Base-by-base conservation (phyloP, 2,329 filamentous ascomycete genomes). In the Pyrenophora seminiperda region DNA sequence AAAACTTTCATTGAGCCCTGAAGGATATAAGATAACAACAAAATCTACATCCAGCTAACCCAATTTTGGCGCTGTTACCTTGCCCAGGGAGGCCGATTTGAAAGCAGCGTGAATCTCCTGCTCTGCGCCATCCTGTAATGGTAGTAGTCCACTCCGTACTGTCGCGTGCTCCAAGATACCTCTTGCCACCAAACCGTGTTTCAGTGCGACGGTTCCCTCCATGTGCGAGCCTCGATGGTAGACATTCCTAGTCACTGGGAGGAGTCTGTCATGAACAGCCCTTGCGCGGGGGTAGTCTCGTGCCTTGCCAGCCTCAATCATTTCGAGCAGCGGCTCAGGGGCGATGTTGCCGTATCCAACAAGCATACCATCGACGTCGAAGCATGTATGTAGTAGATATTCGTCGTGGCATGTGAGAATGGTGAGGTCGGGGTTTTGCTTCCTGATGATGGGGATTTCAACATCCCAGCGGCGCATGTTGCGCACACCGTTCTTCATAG, bases 381-480 rank as follows among this genome's bases (percentile, higher is more conserved):
- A 81, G 20, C 72, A 70, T 1, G 78, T 81, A 65, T 81, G 78
- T 6, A 81, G 69, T 4, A 81, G 74, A 55, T 81, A 81, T 60
- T 81, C 79, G 57, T 81, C 79, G 55, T 81, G 78, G 51, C 79
- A 81, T 9, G 77, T 79, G 4, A 81, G 67, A 13, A 81, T 76
- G 41, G 79, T 78, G 1, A 82, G 70, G 2, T 79, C 75, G 0
- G 79, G 79, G 4, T 78, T 74, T 58, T 80, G 70, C 19, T 65
- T 63, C 40, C 77, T 75, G 66, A 82, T 80, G 19, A 81, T 73
- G 13, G 79, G 80, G 51, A 82, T 82, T 63, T 82, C 80, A 0
- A 77, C 79, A 42, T 82, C 79, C 80, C 80, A 82, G 14, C 80
- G 76, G n/a, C 77, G 74, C 79, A 82, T 81, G 64, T 82, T 81